These are phyloP conservation scores for Misopates orontium DNA, from an alignment of 257 asterid genomes.

Conservation along the genomic window DNA sequence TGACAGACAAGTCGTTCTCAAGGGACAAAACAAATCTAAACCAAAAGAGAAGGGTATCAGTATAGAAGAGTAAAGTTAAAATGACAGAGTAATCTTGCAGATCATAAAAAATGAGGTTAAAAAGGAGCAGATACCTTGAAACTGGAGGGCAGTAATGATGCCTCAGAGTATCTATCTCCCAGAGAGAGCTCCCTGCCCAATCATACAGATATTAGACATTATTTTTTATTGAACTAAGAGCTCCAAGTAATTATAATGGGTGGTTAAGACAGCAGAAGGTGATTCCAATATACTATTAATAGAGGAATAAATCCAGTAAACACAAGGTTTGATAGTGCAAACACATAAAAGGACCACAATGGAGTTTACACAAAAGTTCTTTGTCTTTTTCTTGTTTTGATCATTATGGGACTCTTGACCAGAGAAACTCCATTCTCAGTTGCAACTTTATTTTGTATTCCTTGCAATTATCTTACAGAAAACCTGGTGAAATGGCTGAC, in stretches of 20 bases:
- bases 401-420: too few species aligned
- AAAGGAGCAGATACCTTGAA: constrained; percentile 52
- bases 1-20: constrained; percentile 76
- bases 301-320: too few species aligned
- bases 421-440: too few species aligned
- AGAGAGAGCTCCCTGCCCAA: constrained; percentile 82
- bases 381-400: too few species aligned
- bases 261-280: too few species aligned
- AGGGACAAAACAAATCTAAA: constrained; percentile 74
- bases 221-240: constrained; percentile 12
- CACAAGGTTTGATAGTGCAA: too few species aligned
- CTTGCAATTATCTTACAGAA: too few species aligned
- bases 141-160: constrained; percentile 89
- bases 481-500: too few species aligned
- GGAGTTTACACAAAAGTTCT: too few species aligned
- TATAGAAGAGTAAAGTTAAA: constrained; percentile 1
- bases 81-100: neutral
- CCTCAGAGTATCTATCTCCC: constrained; percentile 91
- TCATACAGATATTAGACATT: constrained; percentile 15
- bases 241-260: neutral
- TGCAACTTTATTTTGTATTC: too few species aligned
- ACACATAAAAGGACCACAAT: too few species aligned
- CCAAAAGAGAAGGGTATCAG: constrained; percentile 15
- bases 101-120: neutral
- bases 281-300: too few species aligned